phyloP scores from a whole-genome alignment of 139 green algal species.

The Astrephomene gubernaculifera region DNA sequence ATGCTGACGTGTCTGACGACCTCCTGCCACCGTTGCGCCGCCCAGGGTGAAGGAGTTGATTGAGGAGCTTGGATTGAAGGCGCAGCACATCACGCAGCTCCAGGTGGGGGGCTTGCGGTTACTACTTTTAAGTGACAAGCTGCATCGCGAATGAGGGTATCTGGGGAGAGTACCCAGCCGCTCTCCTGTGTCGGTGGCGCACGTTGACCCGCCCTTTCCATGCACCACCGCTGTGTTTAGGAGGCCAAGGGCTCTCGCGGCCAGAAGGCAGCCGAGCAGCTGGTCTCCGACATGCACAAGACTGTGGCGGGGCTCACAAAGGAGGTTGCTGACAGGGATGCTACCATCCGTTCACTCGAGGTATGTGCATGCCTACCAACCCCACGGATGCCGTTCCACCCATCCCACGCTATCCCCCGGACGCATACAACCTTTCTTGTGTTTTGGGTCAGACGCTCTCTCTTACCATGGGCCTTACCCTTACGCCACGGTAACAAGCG shows the following conservation, averaged over 20 bases:
- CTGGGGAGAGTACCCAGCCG: neutral
- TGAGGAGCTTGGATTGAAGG: neutral
- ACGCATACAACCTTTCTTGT: too few species aligned
- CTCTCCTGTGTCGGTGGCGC: too few species aligned
- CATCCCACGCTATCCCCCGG: too few species aligned
- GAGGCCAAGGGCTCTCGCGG: neutral
- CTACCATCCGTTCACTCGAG: slow-evolving; percentile 15
- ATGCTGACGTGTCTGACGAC: neutral
- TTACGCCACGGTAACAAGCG: too few species aligned
- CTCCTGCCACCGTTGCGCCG: neutral
- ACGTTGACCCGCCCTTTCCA: too few species aligned
- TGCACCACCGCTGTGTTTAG: neutral
- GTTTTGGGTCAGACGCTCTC: too few species aligned
- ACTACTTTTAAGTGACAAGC: too few species aligned
- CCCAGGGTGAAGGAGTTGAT: slow-evolving; percentile 26
- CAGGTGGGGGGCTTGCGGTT: slow-evolving; percentile 4
- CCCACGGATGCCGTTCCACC: too few species aligned
- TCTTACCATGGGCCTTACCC: too few species aligned
- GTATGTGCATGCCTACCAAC: too few species aligned
- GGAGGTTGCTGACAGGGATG: slow-evolving; percentile 14
- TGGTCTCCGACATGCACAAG: slow-evolving; percentile 19
- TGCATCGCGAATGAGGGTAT: too few species aligned
- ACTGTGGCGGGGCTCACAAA: slow-evolving; percentile 10
- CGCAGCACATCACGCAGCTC: neutral
- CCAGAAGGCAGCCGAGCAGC: neutral